phyloP scores from a whole-genome alignment of 495 filamentous ascomycete species.

The Penicillium tannophilum region DNA sequence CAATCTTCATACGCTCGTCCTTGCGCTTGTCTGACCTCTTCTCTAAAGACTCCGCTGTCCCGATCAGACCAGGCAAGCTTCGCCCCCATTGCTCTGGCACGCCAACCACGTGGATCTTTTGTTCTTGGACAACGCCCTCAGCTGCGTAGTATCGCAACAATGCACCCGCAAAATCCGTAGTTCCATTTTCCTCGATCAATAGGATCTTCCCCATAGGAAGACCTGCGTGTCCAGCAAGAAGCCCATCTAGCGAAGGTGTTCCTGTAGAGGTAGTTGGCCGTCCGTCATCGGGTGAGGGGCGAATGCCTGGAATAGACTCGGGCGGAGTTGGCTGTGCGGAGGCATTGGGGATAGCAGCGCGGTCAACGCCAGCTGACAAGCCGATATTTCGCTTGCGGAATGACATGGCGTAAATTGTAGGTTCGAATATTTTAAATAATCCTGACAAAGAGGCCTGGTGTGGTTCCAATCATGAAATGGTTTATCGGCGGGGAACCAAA shows the following conservation, averaged over 20 bases:
- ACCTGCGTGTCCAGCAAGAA: conserved; percentile 88
- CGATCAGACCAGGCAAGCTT: conserved; percentile 75
- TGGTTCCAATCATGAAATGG: conserved; percentile 1
- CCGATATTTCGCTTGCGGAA: conserved; percentile 88
- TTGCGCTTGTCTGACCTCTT: conserved; percentile 40
- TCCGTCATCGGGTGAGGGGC: conserved; percentile 88
- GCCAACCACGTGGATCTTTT: conserved; percentile 83
- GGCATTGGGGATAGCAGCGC: conserved; percentile 31
- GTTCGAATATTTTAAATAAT: not conserved
- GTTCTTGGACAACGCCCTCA: conserved; percentile 90
- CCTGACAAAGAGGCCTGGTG: conserved; percentile 3
- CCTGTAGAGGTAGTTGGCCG: conserved; percentile 90
- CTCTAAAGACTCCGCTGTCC: conserved; percentile 47
- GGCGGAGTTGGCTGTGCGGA: conserved; percentile 37
- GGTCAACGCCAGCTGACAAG: conserved; percentile 51
- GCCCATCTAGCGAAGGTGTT: conserved; percentile 76
- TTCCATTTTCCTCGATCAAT: conserved; percentile 88
- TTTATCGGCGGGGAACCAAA: conserved; percentile 33
- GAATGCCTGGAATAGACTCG: conserved; percentile 63
- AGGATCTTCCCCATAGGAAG: conserved; percentile 79
- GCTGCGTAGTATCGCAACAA: conserved; percentile 89
- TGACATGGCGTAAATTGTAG: conserved; percentile 58
- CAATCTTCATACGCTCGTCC: conserved; percentile 93
- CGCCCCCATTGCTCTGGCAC: conserved; percentile 76
- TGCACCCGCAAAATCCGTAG: conserved; percentile 88